Evolutionary conservation across 140 eudicot species (phyloP).

Genomic region (Senecio squalidus): DNA sequence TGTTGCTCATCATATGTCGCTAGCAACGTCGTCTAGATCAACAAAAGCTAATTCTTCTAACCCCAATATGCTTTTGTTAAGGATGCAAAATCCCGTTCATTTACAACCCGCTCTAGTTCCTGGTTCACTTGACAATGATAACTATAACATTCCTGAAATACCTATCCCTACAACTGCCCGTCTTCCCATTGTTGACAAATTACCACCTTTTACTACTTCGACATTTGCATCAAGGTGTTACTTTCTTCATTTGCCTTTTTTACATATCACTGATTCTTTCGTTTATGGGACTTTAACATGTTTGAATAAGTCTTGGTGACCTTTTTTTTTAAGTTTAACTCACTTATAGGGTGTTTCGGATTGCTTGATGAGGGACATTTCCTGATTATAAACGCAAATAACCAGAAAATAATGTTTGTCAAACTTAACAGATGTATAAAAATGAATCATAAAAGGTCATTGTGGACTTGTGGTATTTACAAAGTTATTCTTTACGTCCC

Average conservation of each 20-base stretch:
- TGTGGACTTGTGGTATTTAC: too few species aligned
- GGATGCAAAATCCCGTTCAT: slow-evolving; percentile 36
- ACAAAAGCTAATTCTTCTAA: too few species aligned
- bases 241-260: background rate
- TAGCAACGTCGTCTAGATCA: slow-evolving; percentile 25
- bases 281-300: background rate
- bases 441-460: too few species aligned
- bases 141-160: too few species aligned
- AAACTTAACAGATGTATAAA: too few species aligned
- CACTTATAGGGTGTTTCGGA: too few species aligned
- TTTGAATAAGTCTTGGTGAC: too few species aligned
- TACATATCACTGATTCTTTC: background rate
- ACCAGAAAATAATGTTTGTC: too few species aligned
- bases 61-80: slow-evolving; percentile 40
- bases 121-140: slow-evolving; percentile 22
- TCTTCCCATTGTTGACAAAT: slow-evolving; percentile 43
- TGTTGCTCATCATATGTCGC: slow-evolving; percentile 23
- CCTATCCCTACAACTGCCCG: slow-evolving; percentile 24
- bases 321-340: too few species aligned
- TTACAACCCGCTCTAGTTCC: slow-evolving; percentile 15
- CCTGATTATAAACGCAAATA: too few species aligned
- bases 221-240: slow-evolving; percentile 46
- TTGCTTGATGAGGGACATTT: too few species aligned
- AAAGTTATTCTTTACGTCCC: too few species aligned
- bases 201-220: slow-evolving; percentile 61